Base-by-base conservation (phyloP, 2,329 filamentous ascomycete species). In the Aspergillus novoparasiticus region DNA sequence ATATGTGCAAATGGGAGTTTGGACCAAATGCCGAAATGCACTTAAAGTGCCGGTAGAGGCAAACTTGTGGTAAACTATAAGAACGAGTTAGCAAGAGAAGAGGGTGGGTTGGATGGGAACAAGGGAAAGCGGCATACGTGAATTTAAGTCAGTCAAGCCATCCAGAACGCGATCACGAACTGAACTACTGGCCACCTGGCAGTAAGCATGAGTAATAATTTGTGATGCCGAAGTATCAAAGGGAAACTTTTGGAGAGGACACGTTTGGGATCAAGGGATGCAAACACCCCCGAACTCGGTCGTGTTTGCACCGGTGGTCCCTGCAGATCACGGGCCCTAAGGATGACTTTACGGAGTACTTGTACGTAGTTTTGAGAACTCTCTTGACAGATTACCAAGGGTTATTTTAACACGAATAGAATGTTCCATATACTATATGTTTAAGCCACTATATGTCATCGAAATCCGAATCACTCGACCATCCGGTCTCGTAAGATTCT, bases 401-500 rank as follows among this genome's bases (percentile, higher is more conserved):
- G 12, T 9, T 51, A 10, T 16, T 32, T 51, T 32, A 8, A 8
- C 21, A 26, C 21, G 12, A 23, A 54, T 34, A 21, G 39, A 30
- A 54, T 21, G 19, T 34, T 34, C n/a, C 51, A 59, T 50, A 43
- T 23, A 43, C 11, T 30, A 56, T 45, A 53, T 61, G 28, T 57
- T 26, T n/a, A 46, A 32, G 19, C 8, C 32, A 26, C 61, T 68
- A 80, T 65, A 82, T 80, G 64, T 81, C 78, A 19, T 78, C 79
- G 50, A 76, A 77, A 36, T 82, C 81, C 23, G 75, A 78, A 59
- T 89, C 92, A 71, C 90, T 93, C 14, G 88, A 89, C 91, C 92
- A 97, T 1, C 93, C 93, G 65, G 95, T 92, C 69, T 92, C 89
- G 75, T 97, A 98, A 64, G 91, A 91, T 72, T 97, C 94, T 1